Conservation (phyloP, 345 rosid species). For the Boechera stricta region DNA sequence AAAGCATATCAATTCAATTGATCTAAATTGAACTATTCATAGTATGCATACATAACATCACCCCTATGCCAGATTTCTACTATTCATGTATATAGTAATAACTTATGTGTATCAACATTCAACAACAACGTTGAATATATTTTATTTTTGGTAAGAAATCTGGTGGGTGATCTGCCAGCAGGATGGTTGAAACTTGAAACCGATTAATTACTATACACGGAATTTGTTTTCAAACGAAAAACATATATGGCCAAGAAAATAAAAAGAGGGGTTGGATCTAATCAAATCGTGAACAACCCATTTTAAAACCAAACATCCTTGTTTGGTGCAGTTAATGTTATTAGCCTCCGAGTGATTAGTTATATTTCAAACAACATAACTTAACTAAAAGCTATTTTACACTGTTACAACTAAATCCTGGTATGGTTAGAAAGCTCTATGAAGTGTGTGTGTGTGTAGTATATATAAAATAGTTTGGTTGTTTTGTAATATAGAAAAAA, state of each 20-base stretch:
- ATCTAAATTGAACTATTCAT: neutral
- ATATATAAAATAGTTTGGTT: slow-evolving; percentile 8
- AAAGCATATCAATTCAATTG: neutral
- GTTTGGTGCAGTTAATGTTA: slow-evolving; percentile 11
- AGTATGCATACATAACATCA: neutral
- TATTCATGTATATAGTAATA: slow-evolving; percentile 24
- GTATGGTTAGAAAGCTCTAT: slow-evolving; percentile 9
- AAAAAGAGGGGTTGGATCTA: slow-evolving; percentile 7
- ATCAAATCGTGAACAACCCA: slow-evolving; percentile 30
- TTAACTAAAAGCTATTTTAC: neutral
- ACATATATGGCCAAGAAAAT: slow-evolving; percentile 15
- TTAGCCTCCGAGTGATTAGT: neutral
- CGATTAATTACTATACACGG: slow-evolving; percentile 1
- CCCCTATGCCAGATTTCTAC: neutral
- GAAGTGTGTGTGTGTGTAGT: neutral
- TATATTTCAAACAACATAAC: slow-evolving; percentile 5
- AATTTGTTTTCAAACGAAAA: neutral
- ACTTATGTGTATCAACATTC: slow-evolving; percentile 13
- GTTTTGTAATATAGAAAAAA: neutral
- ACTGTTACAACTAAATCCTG: neutral
- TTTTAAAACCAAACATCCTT: slow-evolving; percentile 20
- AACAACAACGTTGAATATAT: slow-evolving; percentile 32
- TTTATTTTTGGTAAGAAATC: slow-evolving; percentile 40
- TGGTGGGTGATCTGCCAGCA: slow-evolving; percentile 35
- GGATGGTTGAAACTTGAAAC: slow-evolving; percentile 17